These are phyloP conservation scores for Fistulifera pelliculosa DNA, from an alignment of 108 stramenopile genomes.

Conservation along the genomic window DNA sequence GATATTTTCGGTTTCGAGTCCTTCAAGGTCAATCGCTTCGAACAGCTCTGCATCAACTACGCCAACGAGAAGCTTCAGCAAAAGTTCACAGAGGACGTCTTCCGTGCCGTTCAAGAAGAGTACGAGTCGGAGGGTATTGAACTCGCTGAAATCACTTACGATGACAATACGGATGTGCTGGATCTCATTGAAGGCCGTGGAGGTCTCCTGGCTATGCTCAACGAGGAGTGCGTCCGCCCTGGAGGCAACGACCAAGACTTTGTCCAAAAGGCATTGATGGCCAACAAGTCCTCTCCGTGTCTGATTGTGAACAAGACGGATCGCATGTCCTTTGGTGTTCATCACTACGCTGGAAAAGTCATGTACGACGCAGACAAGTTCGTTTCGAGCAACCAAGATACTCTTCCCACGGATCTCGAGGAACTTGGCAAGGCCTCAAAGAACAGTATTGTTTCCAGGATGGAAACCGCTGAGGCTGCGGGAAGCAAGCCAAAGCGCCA, in stretches of 20 bases:
- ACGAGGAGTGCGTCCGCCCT: constrained; percentile 92
- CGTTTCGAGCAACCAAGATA: constrained; percentile 78
- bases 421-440: constrained; percentile 33
- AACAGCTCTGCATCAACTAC: constrained; percentile 93
- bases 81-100: constrained; percentile 84
- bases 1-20: constrained; percentile 99
- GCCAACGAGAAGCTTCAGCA: constrained; percentile 89
- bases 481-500: constrained; percentile 25
- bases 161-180: constrained; percentile 88
- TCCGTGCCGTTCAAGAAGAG: constrained; percentile 78
- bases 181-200: constrained; percentile 88
- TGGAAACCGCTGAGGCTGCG: constrained; percentile 14
- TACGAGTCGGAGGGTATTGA: constrained; percentile 89
- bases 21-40: constrained; percentile 83
- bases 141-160: constrained; percentile 76
- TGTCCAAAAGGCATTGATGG: constrained; percentile 46
- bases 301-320: constrained; percentile 36
- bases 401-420: constrained; percentile 59
- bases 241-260: constrained; percentile 80
- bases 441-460: constrained; percentile 39
- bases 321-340: constrained; percentile 70
- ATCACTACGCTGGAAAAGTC: constrained; percentile 91
- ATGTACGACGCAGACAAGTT: constrained; percentile 78
- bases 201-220: constrained; percentile 86
- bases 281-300: constrained; percentile 44